Base-by-base conservation (phyloP, 2,329 filamentous ascomycete species). In the Calcarisporium arbuscula region DNA sequence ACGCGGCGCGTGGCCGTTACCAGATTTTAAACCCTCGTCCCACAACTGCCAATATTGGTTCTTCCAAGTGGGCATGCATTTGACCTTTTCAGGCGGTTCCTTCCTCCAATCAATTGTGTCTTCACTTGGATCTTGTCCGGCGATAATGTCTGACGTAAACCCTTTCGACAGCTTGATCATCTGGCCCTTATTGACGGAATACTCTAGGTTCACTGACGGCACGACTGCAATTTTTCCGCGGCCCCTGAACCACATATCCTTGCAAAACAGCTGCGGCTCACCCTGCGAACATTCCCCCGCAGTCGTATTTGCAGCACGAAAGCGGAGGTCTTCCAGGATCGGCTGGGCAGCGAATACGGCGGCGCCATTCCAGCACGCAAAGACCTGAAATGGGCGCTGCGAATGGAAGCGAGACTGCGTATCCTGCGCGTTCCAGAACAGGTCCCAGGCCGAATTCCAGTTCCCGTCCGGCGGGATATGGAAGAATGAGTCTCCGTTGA, bases 311-410 rank as follows among this genome's bases (percentile, higher is more conserved):
- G 41, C 44, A 12, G 53, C 46, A 2, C 74, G 61, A 45, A 78
- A 78, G 6, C 48, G 41, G 3, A 77, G 49, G 8, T 55, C 52
- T 0, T 56, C 53, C 5, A 74, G 38, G 8, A 78, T 48, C 0
- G 72, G 69, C 26, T 54, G 52, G 0, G 71, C 72, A 0, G 54
- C 56, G 33, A 78, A 66, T 0, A 62, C 64, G 0, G 61, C 60
- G 0, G 67, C 70, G 3, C 75, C 76, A 39, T 78, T 77, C 74
- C 75, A 79, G 50, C 76, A 80, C 1, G 72, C 51, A 39, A 74
- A 79, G 0, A 77, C 74, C 48, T 78, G 76, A 39, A 78, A 70
- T 1, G 75, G 72, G n/a, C 54, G 51, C 17, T 57, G 50, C 0
- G 40, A 40, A 1, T 41, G 29, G 34, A 63, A 64, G 4, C 63